A percentile compares a stretch with the other conserved stretches of the same genome.
These are phyloP conservation scores for Nicotiana undulata DNA, from an alignment of 257 asterid genomes.

Conservation along the genomic window DNA sequence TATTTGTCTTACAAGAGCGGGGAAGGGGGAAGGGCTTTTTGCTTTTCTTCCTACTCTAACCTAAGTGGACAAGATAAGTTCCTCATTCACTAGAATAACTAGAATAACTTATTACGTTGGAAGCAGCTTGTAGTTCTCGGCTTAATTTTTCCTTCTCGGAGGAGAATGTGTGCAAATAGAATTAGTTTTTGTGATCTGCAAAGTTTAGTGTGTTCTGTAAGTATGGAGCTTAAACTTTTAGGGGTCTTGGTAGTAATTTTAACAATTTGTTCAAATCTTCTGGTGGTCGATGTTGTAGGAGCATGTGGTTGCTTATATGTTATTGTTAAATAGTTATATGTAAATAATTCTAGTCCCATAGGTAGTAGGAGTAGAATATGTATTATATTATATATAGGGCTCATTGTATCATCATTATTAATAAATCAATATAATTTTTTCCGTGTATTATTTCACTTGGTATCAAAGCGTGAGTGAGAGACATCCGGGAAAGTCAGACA, in stretches of 20 bases:
- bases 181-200: not conserved
- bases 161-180: not conserved
- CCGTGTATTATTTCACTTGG: no score
- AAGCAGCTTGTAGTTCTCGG: not conserved
- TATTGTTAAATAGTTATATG: no score
- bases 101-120: not conserved
- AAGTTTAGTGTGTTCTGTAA: not conserved
- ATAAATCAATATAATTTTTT: no score
- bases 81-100: not conserved
- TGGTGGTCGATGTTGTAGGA: not conserved
- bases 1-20: not conserved
- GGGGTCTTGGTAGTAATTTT: not conserved
- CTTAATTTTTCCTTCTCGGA: not conserved
- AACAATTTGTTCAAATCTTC: not conserved
- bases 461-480: no score
- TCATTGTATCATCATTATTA: no score
- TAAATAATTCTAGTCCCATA: no score
- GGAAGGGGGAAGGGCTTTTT: not conserved
- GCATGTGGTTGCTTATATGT: not conserved
- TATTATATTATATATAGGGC: no score
- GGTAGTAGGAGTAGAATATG: no score
- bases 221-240: not conserved
- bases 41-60: not conserved
- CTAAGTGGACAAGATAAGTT: not conserved
- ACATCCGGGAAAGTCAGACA: no score